Conservation (phyloP, 225 moss, liverwort and hornwort genomes). For the Sphagnum tenellum region DNA sequence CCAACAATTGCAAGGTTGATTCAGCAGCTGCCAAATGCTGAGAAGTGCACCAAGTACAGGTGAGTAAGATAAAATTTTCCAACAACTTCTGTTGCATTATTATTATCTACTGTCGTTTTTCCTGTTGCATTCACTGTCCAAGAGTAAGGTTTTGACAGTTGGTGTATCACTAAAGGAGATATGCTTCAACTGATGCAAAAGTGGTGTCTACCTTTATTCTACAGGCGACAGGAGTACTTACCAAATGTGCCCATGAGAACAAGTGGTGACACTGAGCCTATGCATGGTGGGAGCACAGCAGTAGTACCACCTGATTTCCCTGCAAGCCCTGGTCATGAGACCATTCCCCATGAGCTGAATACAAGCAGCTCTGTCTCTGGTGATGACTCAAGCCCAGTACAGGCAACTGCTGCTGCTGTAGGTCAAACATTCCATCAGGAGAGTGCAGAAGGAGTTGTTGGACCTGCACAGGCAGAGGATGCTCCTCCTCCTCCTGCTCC, state of each 20-base stretch:
- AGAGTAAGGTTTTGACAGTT: no score
- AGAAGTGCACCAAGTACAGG: constrained; percentile 83
- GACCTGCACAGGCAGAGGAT: constrained; percentile 7
- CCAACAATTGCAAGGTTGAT: constrained; percentile 85
- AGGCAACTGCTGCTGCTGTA: background rate
- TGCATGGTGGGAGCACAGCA: constrained; percentile 13
- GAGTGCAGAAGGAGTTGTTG: constrained; percentile 11
- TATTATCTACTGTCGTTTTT: background rate
- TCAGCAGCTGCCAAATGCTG: constrained; percentile 77
- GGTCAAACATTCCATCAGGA: constrained; percentile 9
- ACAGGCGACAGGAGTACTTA: constrained; percentile 80
- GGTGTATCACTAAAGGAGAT: no score
- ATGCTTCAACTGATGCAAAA: no score
- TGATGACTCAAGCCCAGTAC: constrained; percentile 13
- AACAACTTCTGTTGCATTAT: background rate
- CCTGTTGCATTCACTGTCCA: no score
- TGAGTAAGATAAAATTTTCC: constrained; percentile 6
- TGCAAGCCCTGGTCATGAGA: constrained; percentile 53
- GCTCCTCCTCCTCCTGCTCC: background rate
- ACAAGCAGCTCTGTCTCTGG: constrained; percentile 9
- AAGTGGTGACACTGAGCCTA: constrained; percentile 39
- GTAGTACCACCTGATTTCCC: constrained; percentile 29
- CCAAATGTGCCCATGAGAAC: constrained; percentile 85
- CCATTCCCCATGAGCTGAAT: constrained; percentile 7
- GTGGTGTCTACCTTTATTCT: background rate